Evolutionary conservation across 2,329 filamentous ascomycete species (phyloP), one percentile per base, ranked within the genome.

Genomic region (Penicillium psychrosexuale): DNA sequence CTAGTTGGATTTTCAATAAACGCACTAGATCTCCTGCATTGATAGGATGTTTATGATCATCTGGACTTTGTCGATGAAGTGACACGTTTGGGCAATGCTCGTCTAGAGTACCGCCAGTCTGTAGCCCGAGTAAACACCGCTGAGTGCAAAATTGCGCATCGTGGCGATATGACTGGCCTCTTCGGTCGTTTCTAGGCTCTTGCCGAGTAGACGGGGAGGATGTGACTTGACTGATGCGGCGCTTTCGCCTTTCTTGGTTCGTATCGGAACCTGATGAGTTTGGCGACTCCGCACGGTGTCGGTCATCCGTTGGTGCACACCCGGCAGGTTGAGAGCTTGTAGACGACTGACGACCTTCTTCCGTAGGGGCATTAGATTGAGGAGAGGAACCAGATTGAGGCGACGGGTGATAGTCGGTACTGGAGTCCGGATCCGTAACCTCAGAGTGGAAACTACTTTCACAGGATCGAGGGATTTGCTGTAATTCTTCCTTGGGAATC

Each of bases 91-190:
- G 67, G 44, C 64, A 69, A 17, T 9, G 24, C 24, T 43, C 34
- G 45, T 70, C 66, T 28, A 69, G 47, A n/a, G 13, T 3, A 22
- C 52, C 59, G 5, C 59, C 53, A 33, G 47, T 33, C 45, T 64
- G 57, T 13, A 70, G 53, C 6, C 67, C 67, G 4, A 67, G 47
- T 11, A 70, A 53, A 44, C 65, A 69, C 19, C 46, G 28, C 38
- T 69, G 62, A 9, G 65, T 68, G 51, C 66, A 70, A 38, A 45
- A 45, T 33, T 45, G 9, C n/a, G 28, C 17, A 45, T 45, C 11
- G 27, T 12, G 42, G 5, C 3, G 28, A 3, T 7, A 7, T 5
- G 28, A 11, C 27, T 44, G 42, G 27, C 8, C 24, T 15, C 24
- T 27, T 43, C 6, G 27, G 11, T 28, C 3, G 11, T 17, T 17